phyloP scores from a whole-genome alignment of 1,284 basidiomycete genomes.

The Puccinia novopanici region DNA sequence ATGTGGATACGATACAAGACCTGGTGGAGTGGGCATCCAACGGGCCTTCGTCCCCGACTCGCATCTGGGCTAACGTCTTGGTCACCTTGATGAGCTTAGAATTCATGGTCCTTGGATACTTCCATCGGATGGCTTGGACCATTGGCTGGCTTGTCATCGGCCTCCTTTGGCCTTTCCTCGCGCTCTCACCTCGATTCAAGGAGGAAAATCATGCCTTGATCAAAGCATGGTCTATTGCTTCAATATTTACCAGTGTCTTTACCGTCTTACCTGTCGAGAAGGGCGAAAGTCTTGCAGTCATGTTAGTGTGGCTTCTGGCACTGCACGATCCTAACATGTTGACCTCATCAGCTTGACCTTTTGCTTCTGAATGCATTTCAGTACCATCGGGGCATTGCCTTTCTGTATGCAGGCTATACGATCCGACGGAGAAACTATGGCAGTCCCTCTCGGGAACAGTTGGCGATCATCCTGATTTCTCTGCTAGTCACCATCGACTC shows the following conservation, averaged over 20 bases:
- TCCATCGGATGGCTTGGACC: conserved; percentile 71
- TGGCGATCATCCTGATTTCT: conserved; percentile 62
- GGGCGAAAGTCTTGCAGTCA: conserved; percentile 66
- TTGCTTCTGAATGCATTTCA: conserved; percentile 1
- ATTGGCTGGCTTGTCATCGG: conserved; percentile 70
- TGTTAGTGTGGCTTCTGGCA: conserved; percentile 63
- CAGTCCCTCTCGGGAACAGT: conserved; percentile 54
- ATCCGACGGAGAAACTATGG: not conserved
- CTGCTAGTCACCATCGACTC: conserved; percentile 68
- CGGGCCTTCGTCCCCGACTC: not conserved
- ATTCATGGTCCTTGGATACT: conserved; percentile 70
- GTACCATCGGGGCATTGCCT: conserved; percentile 23
- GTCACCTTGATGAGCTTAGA: conserved; percentile 62
- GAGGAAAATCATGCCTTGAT: conserved; percentile 58
- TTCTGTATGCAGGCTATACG: conserved; percentile 19
- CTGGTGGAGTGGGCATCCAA: not conserved
- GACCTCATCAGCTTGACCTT: not conserved
- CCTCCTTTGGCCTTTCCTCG: conserved; percentile 68
- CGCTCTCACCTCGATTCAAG: conserved; percentile 62
- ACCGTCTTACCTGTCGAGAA: conserved; percentile 75
- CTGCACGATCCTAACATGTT: not conserved
- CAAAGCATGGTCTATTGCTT: conserved; percentile 65
- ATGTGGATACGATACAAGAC: conserved; percentile 45
- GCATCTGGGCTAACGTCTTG: conserved; percentile 31
- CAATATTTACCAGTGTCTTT: conserved; percentile 68